These are phyloP conservation scores for Pseudozyma thailandica DNA, from an alignment of 1,284 basidiomycete genomes.

Conservation along the genomic window DNA sequence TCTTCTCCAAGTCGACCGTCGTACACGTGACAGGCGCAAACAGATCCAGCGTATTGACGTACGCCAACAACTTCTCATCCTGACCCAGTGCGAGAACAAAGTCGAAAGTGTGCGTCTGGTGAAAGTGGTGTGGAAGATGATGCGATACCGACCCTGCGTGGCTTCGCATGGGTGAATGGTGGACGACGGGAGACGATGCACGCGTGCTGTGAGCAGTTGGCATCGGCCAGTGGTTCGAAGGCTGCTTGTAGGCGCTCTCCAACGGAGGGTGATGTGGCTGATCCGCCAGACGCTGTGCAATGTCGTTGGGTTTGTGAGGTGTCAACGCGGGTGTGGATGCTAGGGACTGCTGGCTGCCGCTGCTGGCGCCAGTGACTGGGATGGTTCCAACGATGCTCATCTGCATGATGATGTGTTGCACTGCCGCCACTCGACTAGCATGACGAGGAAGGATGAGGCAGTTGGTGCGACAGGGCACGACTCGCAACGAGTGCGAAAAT, in stretches of 20 bases:
- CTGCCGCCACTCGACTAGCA: conserved; percentile 81
- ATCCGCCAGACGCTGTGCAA: conserved; percentile 39
- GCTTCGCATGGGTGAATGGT: conserved; percentile 22
- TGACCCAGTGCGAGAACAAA: conserved; percentile 63
- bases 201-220: conserved; percentile 28
- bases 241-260: conserved; percentile 56
- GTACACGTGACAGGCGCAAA: conserved; percentile 66
- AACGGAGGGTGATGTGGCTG: conserved; percentile 42
- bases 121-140: conserved; percentile 42
- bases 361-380: conserved; percentile 8
- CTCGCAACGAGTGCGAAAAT: conserved; percentile 64
- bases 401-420: conserved; percentile 69
- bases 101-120: conserved; percentile 59
- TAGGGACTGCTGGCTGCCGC: conserved; percentile 18
- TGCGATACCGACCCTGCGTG: conserved; percentile 31
- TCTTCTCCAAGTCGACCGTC: conserved; percentile 52
- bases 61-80: conserved; percentile 63
- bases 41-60: conserved; percentile 63
- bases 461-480: conserved; percentile 55
- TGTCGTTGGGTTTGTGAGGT: conserved; percentile 26
- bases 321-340: conserved; percentile 27
- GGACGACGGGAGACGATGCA: conserved; percentile 30
- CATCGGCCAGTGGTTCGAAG: conserved; percentile 57
- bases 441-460: conserved; percentile 85
- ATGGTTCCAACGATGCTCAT: conserved; percentile 45